Evolutionary conservation across 1,284 basidiomycete genomes (phyloP), one percentile per base, ranked within the genome.

Genomic region (Volvariella surrecta): DNA sequence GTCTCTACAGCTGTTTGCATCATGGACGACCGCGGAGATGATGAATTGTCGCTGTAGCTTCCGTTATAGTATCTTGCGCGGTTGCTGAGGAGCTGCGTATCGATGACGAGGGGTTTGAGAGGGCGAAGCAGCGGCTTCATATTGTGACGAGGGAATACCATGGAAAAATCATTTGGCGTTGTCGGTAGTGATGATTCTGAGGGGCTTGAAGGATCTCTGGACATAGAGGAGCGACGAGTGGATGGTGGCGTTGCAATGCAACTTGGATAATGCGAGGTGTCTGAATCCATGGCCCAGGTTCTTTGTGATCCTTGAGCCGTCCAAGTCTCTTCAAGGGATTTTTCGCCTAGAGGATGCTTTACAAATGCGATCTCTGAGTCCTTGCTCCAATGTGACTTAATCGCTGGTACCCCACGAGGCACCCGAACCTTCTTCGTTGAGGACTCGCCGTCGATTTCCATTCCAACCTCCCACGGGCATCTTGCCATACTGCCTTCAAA

Each of bases 401-500:
- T 15, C n/a, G 13, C 34, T 35, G 13, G 34, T 6, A 19, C 34
- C 6, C n/a, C 34, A 35, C 34, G 34, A 19, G n/a, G 34, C 18
- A 35, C 34, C 7, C 4, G 6, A 15, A 7, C 34, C 18, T 35
- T 19, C 34, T 35, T 35, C n/a, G 13, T 35, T 8, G 34, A 35
- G 4, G 34, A n/a, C 7, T 35, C 34, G 34, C 34, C 15, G 8
- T 35, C 34, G n/a, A 35, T 35, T n/a, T 78, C 71, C 53, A 80
- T 64, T 22, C 74, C 76, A 15, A 73, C 74, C 59, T 87, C 83
- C 82, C 83, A 86, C 9, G 77, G 67, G 52, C 82, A 84, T 30
- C 78, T 71, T 20, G 84, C 83, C 68, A 86, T 80, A 53, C 79
- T 83, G 43, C 81, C 82, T 56, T 87, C 82, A 52, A 87, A 85